Conservation (phyloP, 805 yeast species). For the Starmerella etchellsii region DNA sequence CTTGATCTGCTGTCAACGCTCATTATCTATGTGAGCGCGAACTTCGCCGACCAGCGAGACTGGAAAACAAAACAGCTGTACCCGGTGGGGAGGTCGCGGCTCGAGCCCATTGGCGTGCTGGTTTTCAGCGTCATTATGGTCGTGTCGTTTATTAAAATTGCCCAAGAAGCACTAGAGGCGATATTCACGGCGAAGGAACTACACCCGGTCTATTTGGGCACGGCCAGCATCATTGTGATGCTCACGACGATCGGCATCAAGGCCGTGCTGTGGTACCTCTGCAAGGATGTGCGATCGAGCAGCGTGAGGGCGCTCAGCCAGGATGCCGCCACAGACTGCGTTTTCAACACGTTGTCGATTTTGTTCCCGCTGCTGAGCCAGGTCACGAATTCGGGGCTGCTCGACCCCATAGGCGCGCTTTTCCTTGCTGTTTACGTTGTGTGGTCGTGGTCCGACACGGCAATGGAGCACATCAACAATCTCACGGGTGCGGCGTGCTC, state of each 20-base stretch:
- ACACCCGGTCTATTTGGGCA: constrained; percentile 36
- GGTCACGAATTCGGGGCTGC: constrained; percentile 46
- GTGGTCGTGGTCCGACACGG: constrained; percentile 48
- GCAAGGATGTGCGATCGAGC: constrained; percentile 45
- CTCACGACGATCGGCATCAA: constrained; percentile 46
- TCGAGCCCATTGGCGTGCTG: constrained; percentile 69
- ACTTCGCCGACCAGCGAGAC: constrained; percentile 30
- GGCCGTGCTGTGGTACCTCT: constrained; percentile 50
- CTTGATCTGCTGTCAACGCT: constrained; percentile 63
- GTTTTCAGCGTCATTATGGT: constrained; percentile 61
- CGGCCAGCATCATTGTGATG: constrained; percentile 48
- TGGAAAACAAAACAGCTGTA: constrained; percentile 34
- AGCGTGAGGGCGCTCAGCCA: constrained; percentile 70
- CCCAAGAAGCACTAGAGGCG: constrained; percentile 44
- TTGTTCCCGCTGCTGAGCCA: constrained; percentile 55
- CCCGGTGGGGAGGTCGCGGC: constrained; percentile 60
- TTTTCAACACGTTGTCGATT: constrained; percentile 59
- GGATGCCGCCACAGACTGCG: constrained; percentile 67
- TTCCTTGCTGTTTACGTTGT: constrained; percentile 49
- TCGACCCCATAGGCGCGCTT: constrained; percentile 65
- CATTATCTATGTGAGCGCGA: constrained; percentile 52
- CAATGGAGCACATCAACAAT: constrained; percentile 60
- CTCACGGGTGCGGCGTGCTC: constrained; percentile 63
- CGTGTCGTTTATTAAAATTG: constrained; percentile 59
- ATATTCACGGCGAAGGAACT: constrained; percentile 29